phyloP scores from a whole-genome alignment of 139 green algal species.

The Coelastrella sp. region DNA sequence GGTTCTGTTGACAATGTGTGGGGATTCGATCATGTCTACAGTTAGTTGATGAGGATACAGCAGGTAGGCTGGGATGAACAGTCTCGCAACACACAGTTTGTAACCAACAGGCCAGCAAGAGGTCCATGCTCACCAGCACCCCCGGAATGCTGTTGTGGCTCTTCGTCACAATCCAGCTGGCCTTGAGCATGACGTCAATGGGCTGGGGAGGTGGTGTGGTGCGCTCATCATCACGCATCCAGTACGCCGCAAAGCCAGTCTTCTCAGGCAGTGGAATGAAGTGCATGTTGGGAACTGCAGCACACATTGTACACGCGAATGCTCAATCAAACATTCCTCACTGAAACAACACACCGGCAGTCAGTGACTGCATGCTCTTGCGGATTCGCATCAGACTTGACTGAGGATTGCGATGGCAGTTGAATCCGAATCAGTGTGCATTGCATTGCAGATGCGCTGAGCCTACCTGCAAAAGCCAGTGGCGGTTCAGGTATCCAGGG shows the following conservation, averaged over 20 bases:
- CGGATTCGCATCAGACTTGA: too few relatives aligned
- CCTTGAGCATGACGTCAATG: constrained; percentile 57
- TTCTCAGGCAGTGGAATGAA: constrained; percentile 38
- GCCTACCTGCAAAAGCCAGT: constrained; percentile 24
- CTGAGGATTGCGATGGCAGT: too few relatives aligned
- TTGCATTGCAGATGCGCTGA: not conserved
- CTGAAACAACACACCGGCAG: too few relatives aligned
- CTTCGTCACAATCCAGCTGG: constrained; percentile 45
- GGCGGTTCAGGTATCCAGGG: constrained; percentile 31
- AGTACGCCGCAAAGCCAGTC: constrained; percentile 51
- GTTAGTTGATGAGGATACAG: not conserved
- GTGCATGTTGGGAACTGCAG: not conserved
- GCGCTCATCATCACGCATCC: constrained; percentile 49
- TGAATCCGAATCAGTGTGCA: not conserved
- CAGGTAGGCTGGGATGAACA: not conserved
- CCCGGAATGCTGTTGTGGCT: constrained; percentile 60
- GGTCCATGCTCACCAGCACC: not conserved
- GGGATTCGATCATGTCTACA: too few relatives aligned
- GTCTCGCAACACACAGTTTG: too few relatives aligned
- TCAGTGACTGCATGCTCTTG: too few relatives aligned
- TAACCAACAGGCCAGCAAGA: not conserved
- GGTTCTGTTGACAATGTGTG: too few relatives aligned
- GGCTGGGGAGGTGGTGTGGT: constrained; percentile 59
- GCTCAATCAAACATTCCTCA: too few relatives aligned
- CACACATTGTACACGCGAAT: not conserved